Base-by-base conservation (phyloP, 208 protist genomes). In the Leishmania braziliensis region DNA sequence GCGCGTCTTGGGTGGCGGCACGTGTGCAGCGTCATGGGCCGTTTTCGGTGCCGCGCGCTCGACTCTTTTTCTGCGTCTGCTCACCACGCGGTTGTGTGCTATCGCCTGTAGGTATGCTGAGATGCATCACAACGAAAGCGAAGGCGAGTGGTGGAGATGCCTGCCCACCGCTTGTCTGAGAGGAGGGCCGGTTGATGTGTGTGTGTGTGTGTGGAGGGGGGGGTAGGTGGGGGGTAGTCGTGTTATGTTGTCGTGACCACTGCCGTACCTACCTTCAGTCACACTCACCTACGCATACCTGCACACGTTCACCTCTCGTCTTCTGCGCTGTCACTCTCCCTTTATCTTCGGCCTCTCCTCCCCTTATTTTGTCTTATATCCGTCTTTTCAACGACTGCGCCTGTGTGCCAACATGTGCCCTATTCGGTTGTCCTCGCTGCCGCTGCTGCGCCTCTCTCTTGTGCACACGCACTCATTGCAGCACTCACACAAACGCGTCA, bases 221-320 rank as follows among this genome's bases (percentile, higher is more conserved):
- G 65, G 36, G 36, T 23, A 48, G 14, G 18, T 5, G 33, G 56
- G 56, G 56, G 39, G 66, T 26, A 72, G 66, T 0, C n/a, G 69
- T 9, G 39, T 53, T 29, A 53, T 53, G 2, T 20, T 26, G 69
- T 73, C 46, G 14, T 12, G 69, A 23, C n/a, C 46, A 73, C 39
- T 36, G 10, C 46, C 39, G 5, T 5, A 50, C 69, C 29, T 53
- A 16, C 39, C 20, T 26, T 23, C 5, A 12, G 43, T 51, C 66
- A 50, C 65, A 36, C 54, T 33, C 63, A 84, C 70, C 72, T 75
- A 84, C 58, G 81, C 72, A 75, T 69, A 84, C 70, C 5, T 58
- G 60, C 75, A 76, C 62, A 85, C 68, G n/a, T 51, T 12, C 56
- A 43, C 78, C n/a, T 46, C 26, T 46, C 39, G 8, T 51, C 72